These are phyloP conservation scores for Salvia splendens DNA, from an alignment of 257 asterid species.

Conservation along the genomic window DNA sequence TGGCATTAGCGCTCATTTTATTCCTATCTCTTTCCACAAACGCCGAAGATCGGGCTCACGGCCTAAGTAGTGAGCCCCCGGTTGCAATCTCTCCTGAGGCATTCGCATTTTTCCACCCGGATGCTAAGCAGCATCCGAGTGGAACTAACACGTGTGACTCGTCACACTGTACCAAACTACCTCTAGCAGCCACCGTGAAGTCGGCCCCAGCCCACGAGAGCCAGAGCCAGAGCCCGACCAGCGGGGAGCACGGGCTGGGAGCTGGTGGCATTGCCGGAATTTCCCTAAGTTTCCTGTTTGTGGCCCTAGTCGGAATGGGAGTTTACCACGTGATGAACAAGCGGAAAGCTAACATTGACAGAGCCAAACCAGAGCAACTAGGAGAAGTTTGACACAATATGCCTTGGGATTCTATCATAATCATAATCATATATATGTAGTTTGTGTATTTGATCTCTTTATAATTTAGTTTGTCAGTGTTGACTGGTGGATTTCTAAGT, in stretches of 20 bases:
- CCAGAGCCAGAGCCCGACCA: slow-evolving; percentile 20
- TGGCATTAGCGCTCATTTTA: slow-evolving; percentile 28
- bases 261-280: slow-evolving; percentile 41
- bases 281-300: slow-evolving; percentile 34
- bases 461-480: neutral
- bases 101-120: slow-evolving; percentile 50
- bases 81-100: slow-evolving; percentile 43
- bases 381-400: slow-evolving; percentile 23
- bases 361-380: slow-evolving; percentile 34
- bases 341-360: slow-evolving; percentile 34
- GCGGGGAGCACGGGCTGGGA: slow-evolving; percentile 22
- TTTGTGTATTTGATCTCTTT: neutral
- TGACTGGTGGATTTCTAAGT: neutral
- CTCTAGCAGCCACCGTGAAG: slow-evolving; percentile 46
- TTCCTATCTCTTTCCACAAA: slow-evolving; percentile 21
- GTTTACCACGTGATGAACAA: slow-evolving; percentile 38
- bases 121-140: slow-evolving; percentile 16
- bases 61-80: slow-evolving; percentile 34
- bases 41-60: slow-evolving; percentile 45
- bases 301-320: slow-evolving; percentile 42
- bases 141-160: slow-evolving; percentile 28
- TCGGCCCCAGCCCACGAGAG: slow-evolving; percentile 46
- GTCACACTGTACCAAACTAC: slow-evolving; percentile 33
- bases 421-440: neutral
- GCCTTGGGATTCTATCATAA: neutral